These are phyloP conservation scores for Arachnopeziza araneosa DNA, from an alignment of 2,329 filamentous ascomycete species.

Conservation along the genomic window DNA sequence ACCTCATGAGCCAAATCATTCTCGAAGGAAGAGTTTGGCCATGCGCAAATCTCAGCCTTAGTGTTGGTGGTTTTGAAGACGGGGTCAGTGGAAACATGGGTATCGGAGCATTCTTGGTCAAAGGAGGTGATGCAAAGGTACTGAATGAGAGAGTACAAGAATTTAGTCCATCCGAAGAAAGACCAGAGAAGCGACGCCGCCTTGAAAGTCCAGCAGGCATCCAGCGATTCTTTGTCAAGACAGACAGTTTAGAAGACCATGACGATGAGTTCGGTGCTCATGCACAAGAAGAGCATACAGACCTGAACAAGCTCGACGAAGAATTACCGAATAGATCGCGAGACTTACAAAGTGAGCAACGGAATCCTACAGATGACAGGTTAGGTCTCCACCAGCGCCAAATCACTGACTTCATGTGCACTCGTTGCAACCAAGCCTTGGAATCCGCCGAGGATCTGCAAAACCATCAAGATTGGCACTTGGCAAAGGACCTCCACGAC, in stretches of 20 bases:
- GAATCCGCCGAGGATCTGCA: conserved; percentile 51
- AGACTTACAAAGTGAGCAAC: background rate
- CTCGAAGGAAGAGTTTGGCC: conserved; percentile 80
- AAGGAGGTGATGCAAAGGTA: conserved; percentile 59
- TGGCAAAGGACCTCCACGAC: conserved; percentile 78
- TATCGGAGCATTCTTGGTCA: conserved; percentile 81
- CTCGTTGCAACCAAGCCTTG: conserved; percentile 60
- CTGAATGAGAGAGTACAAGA: conserved; percentile 34
- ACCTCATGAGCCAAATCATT: conserved; percentile 70
- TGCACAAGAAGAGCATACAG: background rate
- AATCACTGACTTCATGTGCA: conserved; percentile 46
- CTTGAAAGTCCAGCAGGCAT: conserved; percentile 24
- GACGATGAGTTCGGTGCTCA: conserved; percentile 27
- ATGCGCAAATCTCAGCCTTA: conserved; percentile 82
- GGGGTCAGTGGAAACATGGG: conserved; percentile 76
- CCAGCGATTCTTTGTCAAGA: conserved; percentile 27
- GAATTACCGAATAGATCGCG: background rate
- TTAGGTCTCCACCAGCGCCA: conserved; percentile 27
- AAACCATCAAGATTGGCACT: conserved; percentile 91
- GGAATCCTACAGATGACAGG: background rate
- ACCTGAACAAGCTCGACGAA: background rate
- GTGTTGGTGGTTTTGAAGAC: conserved; percentile 89
- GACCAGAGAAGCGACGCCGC: conserved; percentile 29
- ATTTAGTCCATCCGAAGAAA: conserved; percentile 17
- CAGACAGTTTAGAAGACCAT: conserved; percentile 24